Base-by-base conservation (phyloP, 164 flowering plant genomes). In the Hamamelis virginiana region DNA sequence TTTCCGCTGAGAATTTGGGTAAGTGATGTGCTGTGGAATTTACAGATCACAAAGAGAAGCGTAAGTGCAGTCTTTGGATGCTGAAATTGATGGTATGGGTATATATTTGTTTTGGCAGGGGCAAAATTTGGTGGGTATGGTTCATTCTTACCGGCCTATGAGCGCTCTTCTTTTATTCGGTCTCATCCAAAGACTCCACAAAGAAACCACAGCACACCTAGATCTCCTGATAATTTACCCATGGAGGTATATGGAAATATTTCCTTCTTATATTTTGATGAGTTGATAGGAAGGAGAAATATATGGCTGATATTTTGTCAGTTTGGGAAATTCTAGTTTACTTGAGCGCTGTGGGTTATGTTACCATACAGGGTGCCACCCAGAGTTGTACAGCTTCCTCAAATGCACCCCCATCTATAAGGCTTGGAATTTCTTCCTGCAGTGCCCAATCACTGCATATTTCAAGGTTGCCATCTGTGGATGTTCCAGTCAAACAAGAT, bases 91-190 rank as follows among this genome's bases (percentile, higher is more conserved):
- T 74, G 46, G 25, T 68, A 22, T 59, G 26, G 18, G 50, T 26
- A 22, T 33, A 62, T 22, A 47, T 57, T 76, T 59, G 41, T 56
- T 67, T 67, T 72, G 50, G 9, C 83, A 94, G 98, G 98, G 66
- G 76, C 96, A 77, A 90, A 83, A 76, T 90, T 63, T 81, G 93
- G 94, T 74, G 90, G 82, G 1, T 90, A 94, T 84, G 98, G 98
- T 51, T 84, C 98, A 19, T 94, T 94, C 79, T 80, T 94, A 70
- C 92, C 97, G 19, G 64, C 84, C 11, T 74, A 85, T 69, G 82
- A 83, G 72, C 83, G 88, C 5, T 85, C 86, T 56, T 84, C 91
- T 67, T 56, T 84, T 14, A 59, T 66, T 73, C 72, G 46, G 72
- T 72, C 88, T 62, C 87, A 76, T 65, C 83, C 85, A 64, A 85